Conservation (phyloP, 164 flowering plant species). For the Nelumbo lutea region DNA sequence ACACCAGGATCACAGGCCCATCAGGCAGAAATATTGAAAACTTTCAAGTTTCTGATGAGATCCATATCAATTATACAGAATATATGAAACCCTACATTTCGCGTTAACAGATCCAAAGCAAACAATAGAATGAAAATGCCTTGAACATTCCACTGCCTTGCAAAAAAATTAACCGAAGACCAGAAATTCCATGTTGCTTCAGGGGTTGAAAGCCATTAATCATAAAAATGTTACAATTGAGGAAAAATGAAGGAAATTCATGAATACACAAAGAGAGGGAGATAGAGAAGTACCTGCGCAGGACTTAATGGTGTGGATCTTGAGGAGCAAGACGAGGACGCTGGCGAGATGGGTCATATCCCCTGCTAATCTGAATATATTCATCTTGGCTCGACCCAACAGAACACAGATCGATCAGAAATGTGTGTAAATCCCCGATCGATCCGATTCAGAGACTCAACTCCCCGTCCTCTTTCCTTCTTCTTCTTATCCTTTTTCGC, state of each 20-base stretch:
- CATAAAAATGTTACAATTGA: too few relatives aligned
- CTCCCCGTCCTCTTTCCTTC: not conserved
- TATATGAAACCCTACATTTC: too few relatives aligned
- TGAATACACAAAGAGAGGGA: not conserved
- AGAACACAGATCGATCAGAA: slow-evolving; percentile 6
- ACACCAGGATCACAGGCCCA: too few relatives aligned
- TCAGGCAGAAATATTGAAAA: too few relatives aligned
- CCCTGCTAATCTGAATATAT: slow-evolving; percentile 74
- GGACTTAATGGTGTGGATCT: slow-evolving; percentile 80
- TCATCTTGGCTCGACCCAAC: slow-evolving; percentile 35
- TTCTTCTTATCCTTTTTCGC: not conserved
- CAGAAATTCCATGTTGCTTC: too few relatives aligned
- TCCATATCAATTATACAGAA: too few relatives aligned
- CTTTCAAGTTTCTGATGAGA: too few relatives aligned
- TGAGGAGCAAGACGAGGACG: slow-evolving; percentile 66
- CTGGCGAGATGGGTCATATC: slow-evolving; percentile 73
- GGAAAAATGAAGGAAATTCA: not conserved
- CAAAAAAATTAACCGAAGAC: too few relatives aligned
- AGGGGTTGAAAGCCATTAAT: too few relatives aligned
- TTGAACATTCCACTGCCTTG: too few relatives aligned
- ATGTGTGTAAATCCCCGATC: not conserved
- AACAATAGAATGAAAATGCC: too few relatives aligned
- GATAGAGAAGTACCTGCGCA: slow-evolving; percentile 43
- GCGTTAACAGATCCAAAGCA: too few relatives aligned
- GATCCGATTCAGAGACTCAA: not conserved